Conservation (phyloP, 352 stramenopile genomes). For the Globisporangium cystogenes region DNA sequence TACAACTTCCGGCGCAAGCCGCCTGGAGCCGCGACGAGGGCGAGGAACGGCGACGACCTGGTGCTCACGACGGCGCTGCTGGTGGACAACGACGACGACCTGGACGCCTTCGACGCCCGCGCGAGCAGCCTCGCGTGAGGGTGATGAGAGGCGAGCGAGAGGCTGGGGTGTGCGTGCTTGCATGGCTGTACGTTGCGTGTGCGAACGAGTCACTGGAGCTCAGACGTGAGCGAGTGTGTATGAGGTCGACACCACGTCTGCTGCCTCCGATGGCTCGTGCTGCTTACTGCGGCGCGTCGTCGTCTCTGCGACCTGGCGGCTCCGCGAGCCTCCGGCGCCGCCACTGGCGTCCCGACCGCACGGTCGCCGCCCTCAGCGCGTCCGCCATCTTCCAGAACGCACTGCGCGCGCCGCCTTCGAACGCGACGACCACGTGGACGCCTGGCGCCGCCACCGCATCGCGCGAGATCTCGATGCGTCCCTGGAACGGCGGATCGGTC, state of each 20-base stretch:
- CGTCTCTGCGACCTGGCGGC: constrained; percentile 15
- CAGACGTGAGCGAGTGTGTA: neutral
- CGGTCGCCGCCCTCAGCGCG: constrained; percentile 46
- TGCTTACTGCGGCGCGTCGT: neutral
- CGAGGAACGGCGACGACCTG: neutral
- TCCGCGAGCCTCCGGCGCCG: constrained; percentile 44
- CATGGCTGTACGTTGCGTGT: neutral
- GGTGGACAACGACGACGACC: constrained; percentile 2
- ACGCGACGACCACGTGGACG: constrained; percentile 41
- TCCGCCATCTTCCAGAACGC: constrained; percentile 64
- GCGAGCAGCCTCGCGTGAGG: neutral
- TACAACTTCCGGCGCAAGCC: constrained; percentile 1
- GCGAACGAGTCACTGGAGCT: no score
- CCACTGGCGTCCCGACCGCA: constrained; percentile 64
- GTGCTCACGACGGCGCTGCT: constrained; percentile 3
- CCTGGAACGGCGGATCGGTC: constrained; percentile 12
- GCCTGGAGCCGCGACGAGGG: neutral
- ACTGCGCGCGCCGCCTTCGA: constrained; percentile 42
- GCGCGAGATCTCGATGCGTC: constrained; percentile 27
- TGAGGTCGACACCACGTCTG: neutral
- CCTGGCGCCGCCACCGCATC: constrained; percentile 5
- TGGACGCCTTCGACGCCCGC: neutral
- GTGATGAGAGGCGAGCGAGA: neutral
- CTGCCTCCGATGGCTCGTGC: neutral
- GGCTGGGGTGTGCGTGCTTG: neutral